Evolutionary conservation across 345 rosid genomes (phyloP).

Genomic region (Hibiscus mutabilis): DNA sequence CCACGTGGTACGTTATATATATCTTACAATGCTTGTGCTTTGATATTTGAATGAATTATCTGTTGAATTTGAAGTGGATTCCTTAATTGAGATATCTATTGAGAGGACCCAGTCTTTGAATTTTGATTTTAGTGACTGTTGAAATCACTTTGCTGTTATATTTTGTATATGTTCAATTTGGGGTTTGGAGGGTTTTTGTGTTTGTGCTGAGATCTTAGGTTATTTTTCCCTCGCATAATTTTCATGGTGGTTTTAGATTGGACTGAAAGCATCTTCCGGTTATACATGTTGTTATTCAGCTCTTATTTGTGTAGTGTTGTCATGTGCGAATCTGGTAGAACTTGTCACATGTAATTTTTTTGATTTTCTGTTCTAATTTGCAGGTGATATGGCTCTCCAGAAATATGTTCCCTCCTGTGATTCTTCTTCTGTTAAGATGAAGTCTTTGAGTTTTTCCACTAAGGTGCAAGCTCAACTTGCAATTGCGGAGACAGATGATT

Average conservation of each 20-base stretch:
- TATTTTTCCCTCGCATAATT: neutral
- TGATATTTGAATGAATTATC: neutral
- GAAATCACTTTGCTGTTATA: neutral
- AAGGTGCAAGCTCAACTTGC: conserved; percentile 49
- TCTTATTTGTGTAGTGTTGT: neutral
- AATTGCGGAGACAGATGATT: conserved; percentile 31
- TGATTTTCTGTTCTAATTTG: conserved; percentile 4
- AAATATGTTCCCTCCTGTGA: conserved; percentile 50
- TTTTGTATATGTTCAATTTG: neutral
- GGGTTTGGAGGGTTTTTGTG: neutral
- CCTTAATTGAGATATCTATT: conserved; percentile 1
- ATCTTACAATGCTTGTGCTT: neutral
- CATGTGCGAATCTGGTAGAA: neutral
- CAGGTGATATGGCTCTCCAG: conserved; percentile 67
- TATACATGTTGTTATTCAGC: neutral
- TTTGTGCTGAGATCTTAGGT: conserved; percentile 5
- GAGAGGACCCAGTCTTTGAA: neutral
- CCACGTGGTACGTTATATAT: neutral
- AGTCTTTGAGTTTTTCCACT: conserved; percentile 53
- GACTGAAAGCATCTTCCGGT: neutral
- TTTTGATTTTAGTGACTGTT: neutral
- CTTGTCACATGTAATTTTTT: neutral
- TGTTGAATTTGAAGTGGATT: conserved; percentile 1
- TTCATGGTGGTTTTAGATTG: neutral
- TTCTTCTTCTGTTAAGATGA: conserved; percentile 47